A percentile compares a stretch with the other conserved stretches of the same genome.
Conservation (phyloP, 2,329 filamentous ascomycete genomes). For the Pseudogymnoascus destructans region DNA sequence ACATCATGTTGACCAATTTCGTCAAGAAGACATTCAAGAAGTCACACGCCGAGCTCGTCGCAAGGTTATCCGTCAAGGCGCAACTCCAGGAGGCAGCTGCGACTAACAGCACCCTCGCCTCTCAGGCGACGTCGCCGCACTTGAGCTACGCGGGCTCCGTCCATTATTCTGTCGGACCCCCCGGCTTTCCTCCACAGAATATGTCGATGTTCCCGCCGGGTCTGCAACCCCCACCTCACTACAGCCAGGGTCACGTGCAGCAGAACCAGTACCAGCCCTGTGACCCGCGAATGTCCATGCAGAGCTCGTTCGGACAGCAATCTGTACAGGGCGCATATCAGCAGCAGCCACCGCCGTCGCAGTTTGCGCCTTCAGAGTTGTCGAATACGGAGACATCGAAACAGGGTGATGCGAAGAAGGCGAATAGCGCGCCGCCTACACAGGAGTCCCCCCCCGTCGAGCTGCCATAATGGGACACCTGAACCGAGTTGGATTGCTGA, state of each 20-base stretch:
- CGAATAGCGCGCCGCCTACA: neutral
- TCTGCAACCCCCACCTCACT: neutral
- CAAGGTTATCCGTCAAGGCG: conserved; percentile 43
- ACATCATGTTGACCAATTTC: conserved; percentile 60
- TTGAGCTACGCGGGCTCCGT: neutral
- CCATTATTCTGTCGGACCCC: neutral
- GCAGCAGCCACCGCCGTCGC: neutral
- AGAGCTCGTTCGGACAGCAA: neutral
- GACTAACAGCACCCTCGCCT: conserved; percentile 16
- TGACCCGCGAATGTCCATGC: neutral
- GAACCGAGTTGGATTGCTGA: neutral
- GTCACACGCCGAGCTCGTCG: conserved; percentile 57
- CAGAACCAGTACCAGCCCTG: neutral
- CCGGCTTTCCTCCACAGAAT: neutral
- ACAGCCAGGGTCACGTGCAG: neutral
- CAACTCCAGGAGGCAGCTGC: conserved; percentile 24
- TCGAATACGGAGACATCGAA: neutral
- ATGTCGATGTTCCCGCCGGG: neutral
- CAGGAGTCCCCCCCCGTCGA: neutral
- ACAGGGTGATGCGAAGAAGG: neutral
- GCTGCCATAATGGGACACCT: neutral
- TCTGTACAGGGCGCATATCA: neutral
- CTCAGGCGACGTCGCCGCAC: neutral
- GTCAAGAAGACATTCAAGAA: conserved; percentile 74
- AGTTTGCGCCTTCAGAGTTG: neutral